Conservation (phyloP, 345 rosid species). For the Citrus reticulata region DNA sequence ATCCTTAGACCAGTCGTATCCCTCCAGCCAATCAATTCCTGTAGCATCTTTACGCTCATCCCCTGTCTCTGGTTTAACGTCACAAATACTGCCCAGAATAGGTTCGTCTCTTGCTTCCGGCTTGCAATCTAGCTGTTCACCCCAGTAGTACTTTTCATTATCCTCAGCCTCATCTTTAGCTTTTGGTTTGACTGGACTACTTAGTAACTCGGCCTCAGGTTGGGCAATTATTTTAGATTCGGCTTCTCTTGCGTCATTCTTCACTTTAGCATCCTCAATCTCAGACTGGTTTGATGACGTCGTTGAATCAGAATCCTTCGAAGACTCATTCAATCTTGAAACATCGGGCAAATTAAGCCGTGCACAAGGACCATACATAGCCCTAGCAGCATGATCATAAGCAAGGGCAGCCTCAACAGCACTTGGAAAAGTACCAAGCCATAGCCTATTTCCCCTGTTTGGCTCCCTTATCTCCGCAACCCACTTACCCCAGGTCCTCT, state of each 20-base stretch:
- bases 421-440: slow-evolving; percentile 83
- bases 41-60: slow-evolving; percentile 3
- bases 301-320: slow-evolving; percentile 23
- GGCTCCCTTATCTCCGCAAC: slow-evolving; percentile 94
- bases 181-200: slow-evolving; percentile 5
- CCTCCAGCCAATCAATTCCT: slow-evolving; percentile 25
- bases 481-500: slow-evolving; percentile 95
- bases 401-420: slow-evolving; percentile 78
- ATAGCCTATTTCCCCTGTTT: slow-evolving; percentile 49
- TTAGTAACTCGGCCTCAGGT: background rate
- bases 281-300: slow-evolving; percentile 42
- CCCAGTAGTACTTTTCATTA: background rate
- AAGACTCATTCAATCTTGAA: background rate
- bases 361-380: slow-evolving; percentile 63
- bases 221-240: slow-evolving; percentile 5
- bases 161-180: slow-evolving; percentile 9
- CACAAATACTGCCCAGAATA: background rate
- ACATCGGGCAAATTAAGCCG: slow-evolving; percentile 50
- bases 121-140: background rate
- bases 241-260: slow-evolving; percentile 22
- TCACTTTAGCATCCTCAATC: slow-evolving; percentile 26
- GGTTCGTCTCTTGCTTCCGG: background rate
- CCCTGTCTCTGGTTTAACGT: background rate
- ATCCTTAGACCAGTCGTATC: slow-evolving; percentile 21
- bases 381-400: slow-evolving; percentile 74